phyloP scores from a whole-genome alignment of 139 green algal species.

The Auxenochlorella pyrenoidosa region DNA sequence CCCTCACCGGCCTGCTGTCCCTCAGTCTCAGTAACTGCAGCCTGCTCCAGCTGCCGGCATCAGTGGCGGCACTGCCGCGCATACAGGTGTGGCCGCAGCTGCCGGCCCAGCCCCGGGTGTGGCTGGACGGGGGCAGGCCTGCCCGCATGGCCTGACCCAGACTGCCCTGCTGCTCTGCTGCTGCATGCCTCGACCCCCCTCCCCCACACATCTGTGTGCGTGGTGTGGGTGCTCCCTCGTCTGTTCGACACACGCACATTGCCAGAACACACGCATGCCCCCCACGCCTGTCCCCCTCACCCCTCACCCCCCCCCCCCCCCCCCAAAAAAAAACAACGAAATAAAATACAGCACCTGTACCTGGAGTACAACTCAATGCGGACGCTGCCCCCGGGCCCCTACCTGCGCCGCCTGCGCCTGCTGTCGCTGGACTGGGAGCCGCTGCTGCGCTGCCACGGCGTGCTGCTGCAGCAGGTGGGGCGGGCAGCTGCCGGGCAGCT shows the following conservation, averaged over 20 bases:
- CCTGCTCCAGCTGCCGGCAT: neutral
- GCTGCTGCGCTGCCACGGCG: slow-evolving; percentile 8
- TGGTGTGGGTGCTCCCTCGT: too few relatives aligned
- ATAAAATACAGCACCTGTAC: slow-evolving; percentile 13
- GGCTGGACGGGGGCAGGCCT: too few relatives aligned
- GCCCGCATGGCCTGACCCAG: too few relatives aligned
- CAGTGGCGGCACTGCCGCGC: neutral
- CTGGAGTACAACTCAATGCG: slow-evolving; percentile 31
- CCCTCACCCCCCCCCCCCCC: too few relatives aligned
- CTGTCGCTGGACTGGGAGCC: slow-evolving; percentile 33
- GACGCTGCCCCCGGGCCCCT: slow-evolving; percentile 17
- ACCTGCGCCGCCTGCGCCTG: neutral
- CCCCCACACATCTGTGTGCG: too few relatives aligned
- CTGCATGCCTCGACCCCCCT: too few relatives aligned
- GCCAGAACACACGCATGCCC: too few relatives aligned
- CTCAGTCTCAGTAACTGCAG: slow-evolving; percentile 12
- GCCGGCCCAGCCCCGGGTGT: too few relatives aligned
- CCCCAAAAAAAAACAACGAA: neutral
- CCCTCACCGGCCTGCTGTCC: neutral
- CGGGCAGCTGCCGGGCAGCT: neutral
- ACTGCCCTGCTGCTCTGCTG: too few relatives aligned
- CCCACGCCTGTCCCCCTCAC: neutral
- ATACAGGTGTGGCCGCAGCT: too few relatives aligned
- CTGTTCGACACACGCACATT: too few relatives aligned
- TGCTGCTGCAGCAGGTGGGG: slow-evolving; percentile 15